Conservation (phyloP, 2,329 filamentous ascomycete genomes). For the Aspergillus arachidicola region DNA sequence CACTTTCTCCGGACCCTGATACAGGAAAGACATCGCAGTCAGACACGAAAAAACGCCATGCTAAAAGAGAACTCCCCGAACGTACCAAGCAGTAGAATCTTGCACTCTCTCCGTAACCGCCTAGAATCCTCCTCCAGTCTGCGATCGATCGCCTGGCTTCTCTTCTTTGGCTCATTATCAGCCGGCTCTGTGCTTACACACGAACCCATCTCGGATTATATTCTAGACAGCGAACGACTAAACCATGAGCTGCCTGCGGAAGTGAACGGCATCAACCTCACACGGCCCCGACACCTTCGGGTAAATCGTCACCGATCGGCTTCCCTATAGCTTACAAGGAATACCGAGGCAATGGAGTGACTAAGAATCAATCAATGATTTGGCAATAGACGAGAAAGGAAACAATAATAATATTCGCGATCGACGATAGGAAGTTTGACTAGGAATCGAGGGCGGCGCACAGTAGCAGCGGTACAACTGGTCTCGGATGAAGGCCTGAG, state of each 20-base stretch:
- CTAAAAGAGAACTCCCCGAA: conserved; percentile 5
- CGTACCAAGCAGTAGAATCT: conserved; percentile 88
- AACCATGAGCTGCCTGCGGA: conserved; percentile 28
- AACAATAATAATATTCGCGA: background rate
- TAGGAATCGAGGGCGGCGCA: conserved; percentile 23
- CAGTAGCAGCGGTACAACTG: conserved; percentile 14
- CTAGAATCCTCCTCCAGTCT: conserved; percentile 92
- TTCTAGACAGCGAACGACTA: conserved; percentile 25
- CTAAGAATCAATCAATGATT: conserved; percentile 8
- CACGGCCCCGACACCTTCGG: conserved; percentile 20
- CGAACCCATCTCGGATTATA: conserved; percentile 68
- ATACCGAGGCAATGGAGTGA: conserved; percentile 9
- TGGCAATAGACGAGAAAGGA: background rate
- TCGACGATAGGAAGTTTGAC: conserved; percentile 14
- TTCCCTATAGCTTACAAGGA: background rate
- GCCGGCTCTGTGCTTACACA: conserved; percentile 84
- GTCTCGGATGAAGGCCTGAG: conserved; percentile 22
- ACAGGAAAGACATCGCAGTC: conserved; percentile 14
- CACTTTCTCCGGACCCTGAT: conserved; percentile 92
- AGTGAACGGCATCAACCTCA: conserved; percentile 30
- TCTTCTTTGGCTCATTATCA: conserved; percentile 85
- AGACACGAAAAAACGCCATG: background rate
- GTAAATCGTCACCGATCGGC: conserved; percentile 6
- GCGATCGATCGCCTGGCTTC: conserved; percentile 93
- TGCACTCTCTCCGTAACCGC: conserved; percentile 94